Evolutionary conservation across 164 flowering plant genomes (phyloP).

Genomic region (Paratinospora sagittata): DNA sequence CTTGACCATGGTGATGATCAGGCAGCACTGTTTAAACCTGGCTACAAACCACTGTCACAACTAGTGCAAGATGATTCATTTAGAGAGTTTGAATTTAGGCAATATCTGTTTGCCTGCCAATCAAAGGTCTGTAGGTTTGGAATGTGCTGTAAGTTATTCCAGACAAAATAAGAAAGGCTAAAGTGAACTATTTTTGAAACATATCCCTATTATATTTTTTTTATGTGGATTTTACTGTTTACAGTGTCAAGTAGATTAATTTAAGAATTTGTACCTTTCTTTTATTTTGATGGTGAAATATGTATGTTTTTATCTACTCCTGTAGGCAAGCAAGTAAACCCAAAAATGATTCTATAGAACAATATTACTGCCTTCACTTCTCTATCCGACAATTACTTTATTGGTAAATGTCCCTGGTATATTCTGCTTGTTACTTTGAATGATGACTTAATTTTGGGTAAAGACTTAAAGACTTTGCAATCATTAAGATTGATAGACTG

Average conservation of each 20-base stretch:
- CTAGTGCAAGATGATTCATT: slow-evolving; percentile 95
- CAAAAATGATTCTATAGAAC: neutral
- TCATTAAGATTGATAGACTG: too few species aligned
- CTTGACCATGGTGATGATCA: slow-evolving; percentile 78
- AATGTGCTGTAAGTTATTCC: neutral
- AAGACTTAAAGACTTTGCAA: too few species aligned
- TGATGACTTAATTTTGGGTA: too few species aligned
- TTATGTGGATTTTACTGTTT: neutral
- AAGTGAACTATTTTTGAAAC: neutral
- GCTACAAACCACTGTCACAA: slow-evolving; percentile 61
- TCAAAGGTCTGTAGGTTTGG: slow-evolving; percentile 54
- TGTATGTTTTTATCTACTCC: neutral
- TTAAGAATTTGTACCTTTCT: neutral
- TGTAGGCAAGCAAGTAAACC: neutral
- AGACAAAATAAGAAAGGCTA: neutral
- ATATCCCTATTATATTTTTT: neutral
- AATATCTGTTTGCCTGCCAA: slow-evolving; percentile 94
- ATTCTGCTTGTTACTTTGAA: too few species aligned
- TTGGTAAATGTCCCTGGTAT: too few species aligned
- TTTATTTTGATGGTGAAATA: neutral
- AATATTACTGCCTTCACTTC: neutral
- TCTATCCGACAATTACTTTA: neutral
- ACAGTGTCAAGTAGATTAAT: neutral
- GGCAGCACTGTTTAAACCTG: slow-evolving; percentile 76
- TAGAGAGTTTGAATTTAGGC: slow-evolving; percentile 94